phyloP scores from a whole-genome alignment of 768 basidiomycete genomes.

The Strobilomyces dryophilus region DNA sequence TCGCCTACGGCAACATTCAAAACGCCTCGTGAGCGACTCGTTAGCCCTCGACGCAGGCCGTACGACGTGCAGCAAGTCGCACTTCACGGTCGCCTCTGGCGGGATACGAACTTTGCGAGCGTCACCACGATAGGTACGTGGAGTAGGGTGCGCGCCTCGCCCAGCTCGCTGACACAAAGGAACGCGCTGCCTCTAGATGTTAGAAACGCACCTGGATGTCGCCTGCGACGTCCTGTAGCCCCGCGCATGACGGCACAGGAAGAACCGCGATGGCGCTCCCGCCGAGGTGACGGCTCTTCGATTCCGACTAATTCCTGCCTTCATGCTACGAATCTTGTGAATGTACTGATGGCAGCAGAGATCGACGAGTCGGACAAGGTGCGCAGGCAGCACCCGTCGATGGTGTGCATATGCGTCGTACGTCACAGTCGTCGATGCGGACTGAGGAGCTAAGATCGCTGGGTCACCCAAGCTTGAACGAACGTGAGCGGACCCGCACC shows the following conservation, averaged over 20 bases:
- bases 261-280: neutral
- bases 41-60: neutral
- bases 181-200: neutral
- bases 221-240: neutral
- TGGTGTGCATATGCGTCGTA: no score
- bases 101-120: neutral
- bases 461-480: no score
- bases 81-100: neutral
- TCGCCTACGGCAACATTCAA: neutral
- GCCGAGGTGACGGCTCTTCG: neutral
- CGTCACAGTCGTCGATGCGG: no score
- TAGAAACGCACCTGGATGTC: neutral
- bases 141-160: neutral
- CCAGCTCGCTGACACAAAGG: neutral
- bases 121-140: neutral
- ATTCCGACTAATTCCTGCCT: neutral
- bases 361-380: neutral
- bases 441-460: neutral
- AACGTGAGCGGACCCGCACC: no score
- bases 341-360: neutral
- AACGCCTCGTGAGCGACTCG: neutral
- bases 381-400: no score
- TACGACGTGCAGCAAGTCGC: neutral
- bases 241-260: neutral
- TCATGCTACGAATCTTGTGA: neutral